Base-by-base conservation (phyloP, 768 basidiomycete species). In the Macrolepiota dolichaula region DNA sequence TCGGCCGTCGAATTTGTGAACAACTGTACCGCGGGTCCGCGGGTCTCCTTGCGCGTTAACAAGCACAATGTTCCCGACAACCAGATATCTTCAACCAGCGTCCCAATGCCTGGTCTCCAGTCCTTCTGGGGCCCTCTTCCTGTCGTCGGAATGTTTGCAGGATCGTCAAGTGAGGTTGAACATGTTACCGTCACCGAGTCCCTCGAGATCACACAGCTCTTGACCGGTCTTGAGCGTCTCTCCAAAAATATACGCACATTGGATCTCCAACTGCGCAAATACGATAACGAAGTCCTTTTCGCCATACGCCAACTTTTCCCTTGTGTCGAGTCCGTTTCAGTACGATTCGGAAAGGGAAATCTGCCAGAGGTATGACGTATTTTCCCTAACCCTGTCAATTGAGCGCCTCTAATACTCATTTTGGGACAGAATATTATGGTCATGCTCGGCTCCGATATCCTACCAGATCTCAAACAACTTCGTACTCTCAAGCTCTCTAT, bases 281-380 rank as follows among this genome's bases (percentile, higher is more conserved):
- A 72, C 70, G 73, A 74, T 36, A 64, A 70, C 1, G 73, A 74
- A 61, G 59, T 73, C 6, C 62, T 73, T 10, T 74, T 70, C 42
- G 73, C 73, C 0, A 64, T 71, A 11, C 67, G 68, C 15, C 51
- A 66, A 2, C 56, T 74, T 0, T 74, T 73, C 51, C 57, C 59
- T 13, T n/a, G 47, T 37, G 27, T 67, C 9, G 36, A 54, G 19
- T 63, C 63, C n/a, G 52, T 74, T 32, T 62, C 68, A 3, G 60
- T 74, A 4, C 57, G 68, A 12, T 72, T 68, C 54, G 70, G 70
- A 0, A 65, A 59, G 27, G 71, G 70, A 0, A 46, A 36, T 4
- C 59, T 73, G 2, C 62, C 66, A 19, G 66, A 65, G 52, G 73
- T 74, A 58, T 24, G 68, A 24, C 11, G 12, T 44, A 27, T 59